Evolutionary conservation across 768 basidiomycete species (phyloP).

Genomic region (Phanerodontia chrysosporium): DNA sequence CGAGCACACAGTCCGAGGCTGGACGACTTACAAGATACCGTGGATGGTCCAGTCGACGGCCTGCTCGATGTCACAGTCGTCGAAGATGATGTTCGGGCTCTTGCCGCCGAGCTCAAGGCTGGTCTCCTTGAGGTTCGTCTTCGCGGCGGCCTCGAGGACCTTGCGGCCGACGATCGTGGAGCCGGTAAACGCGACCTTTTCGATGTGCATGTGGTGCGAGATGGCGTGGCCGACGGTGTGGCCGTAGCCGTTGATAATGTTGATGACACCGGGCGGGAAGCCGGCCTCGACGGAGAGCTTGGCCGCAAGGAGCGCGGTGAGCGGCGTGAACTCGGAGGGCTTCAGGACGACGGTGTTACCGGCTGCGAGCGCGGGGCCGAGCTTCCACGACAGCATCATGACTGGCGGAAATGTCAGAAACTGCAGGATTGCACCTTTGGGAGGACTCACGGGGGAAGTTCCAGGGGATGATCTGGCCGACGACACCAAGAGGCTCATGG

Average conservation of each 20-base stretch:
- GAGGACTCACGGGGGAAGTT: conserved; percentile 54
- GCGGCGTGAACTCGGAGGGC: conserved; percentile 63
- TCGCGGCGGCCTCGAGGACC: conserved; percentile 56
- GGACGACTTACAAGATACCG: conserved; percentile 49
- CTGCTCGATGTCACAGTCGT: conserved; percentile 56
- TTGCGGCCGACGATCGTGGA: conserved; percentile 59
- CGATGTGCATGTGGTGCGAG: conserved; percentile 49
- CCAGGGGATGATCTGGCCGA: conserved; percentile 64
- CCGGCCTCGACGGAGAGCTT: conserved; percentile 52
- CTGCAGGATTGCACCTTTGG: too few relatives aligned
- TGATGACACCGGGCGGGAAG: conserved; percentile 61
- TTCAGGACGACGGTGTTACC: conserved; percentile 62
- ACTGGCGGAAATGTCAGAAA: conserved; percentile 25
- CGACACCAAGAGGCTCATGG: conserved; percentile 59
- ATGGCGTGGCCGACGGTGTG: conserved; percentile 53
- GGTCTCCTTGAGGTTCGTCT: conserved; percentile 64
- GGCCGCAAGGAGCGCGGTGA: conserved; percentile 45
- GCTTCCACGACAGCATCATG: conserved; percentile 56
- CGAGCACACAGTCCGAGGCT: too few relatives aligned
- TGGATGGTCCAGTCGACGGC: conserved; percentile 54
- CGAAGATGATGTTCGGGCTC: conserved; percentile 56
- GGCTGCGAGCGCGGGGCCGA: conserved; percentile 60
- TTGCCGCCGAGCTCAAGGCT: conserved; percentile 78
- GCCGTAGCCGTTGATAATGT: conserved; percentile 56
- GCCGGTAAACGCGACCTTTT: conserved; percentile 75